Conservation (phyloP, 2,329 filamentous ascomycete species). For the Triangularia verruculosa region DNA sequence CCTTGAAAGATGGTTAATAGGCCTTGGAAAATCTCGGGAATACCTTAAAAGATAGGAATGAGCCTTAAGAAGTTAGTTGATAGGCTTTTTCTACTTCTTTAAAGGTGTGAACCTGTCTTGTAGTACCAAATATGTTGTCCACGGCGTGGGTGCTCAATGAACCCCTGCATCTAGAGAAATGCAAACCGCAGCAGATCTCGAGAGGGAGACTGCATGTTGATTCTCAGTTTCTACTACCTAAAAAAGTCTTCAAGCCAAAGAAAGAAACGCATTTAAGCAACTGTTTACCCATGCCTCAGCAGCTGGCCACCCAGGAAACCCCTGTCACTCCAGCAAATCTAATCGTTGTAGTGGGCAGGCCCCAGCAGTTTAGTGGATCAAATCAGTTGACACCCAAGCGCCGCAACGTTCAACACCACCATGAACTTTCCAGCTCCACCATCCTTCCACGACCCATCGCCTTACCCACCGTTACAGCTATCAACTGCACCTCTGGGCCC, state of each 20-base stretch:
- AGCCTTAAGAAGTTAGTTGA: too few relatives aligned
- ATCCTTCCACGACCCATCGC: not conserved
- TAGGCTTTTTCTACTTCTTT: too few relatives aligned
- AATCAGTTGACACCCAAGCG: slow-evolving; percentile 2
- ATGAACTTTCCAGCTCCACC: slow-evolving; percentile 23
- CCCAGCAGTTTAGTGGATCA: slow-evolving; percentile 3
- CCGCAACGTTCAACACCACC: slow-evolving; percentile 4
- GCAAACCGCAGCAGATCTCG: not conserved
- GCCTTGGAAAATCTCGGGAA: too few relatives aligned
- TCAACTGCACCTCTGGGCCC: slow-evolving; percentile 1
- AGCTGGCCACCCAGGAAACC: not conserved
- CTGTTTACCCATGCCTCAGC: not conserved
- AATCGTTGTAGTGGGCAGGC: not conserved
- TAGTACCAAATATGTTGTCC: too few relatives aligned
- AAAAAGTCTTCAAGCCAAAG: not conserved
- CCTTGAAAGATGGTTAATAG: too few relatives aligned
- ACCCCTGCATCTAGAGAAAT: not conserved
- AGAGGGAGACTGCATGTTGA: not conserved
- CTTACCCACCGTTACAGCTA: not conserved
- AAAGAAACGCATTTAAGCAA: not conserved
- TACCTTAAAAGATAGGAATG: too few relatives aligned
- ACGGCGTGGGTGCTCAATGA: not conserved
- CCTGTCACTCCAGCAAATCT: slow-evolving; percentile 2
- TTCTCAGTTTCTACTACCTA: not conserved
- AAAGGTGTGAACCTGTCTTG: too few relatives aligned